Conservation (phyloP, 2,329 filamentous ascomycete species). For the Sphaerulina musiva region DNA sequence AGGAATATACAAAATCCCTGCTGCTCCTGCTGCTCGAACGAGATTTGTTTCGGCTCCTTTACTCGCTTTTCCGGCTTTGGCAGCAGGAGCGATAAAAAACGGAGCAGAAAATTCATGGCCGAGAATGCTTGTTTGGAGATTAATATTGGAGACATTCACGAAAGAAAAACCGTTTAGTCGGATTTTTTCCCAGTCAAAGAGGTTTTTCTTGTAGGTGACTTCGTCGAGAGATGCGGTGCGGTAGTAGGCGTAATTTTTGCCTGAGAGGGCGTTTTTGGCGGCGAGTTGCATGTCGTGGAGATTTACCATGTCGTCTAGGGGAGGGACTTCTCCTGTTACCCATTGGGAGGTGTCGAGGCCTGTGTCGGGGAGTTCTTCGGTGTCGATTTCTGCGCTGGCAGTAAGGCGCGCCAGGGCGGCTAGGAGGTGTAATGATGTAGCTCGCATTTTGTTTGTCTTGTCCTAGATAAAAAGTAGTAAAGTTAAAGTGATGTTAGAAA, state of each 20-base stretch:
- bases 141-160: slow-evolving; percentile 21
- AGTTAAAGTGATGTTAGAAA: not conserved
- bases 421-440: not conserved
- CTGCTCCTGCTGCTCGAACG: slow-evolving; percentile 46
- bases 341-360: slow-evolving; percentile 26
- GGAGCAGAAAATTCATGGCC: slow-evolving; percentile 73
- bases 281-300: slow-evolving; percentile 32
- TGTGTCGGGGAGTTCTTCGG: slow-evolving; percentile 28
- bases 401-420: slow-evolving; percentile 2
- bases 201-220: slow-evolving; percentile 27
- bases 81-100: slow-evolving; percentile 91
- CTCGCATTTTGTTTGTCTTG: slow-evolving; percentile 1
- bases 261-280: slow-evolving; percentile 42
- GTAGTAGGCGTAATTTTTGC: slow-evolving; percentile 36
- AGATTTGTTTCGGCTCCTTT: slow-evolving; percentile 51
- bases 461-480: no score
- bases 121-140: slow-evolving; percentile 69
- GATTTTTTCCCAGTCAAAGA: slow-evolving; percentile 27
- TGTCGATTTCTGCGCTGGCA: slow-evolving; percentile 22
- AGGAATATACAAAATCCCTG: slow-evolving; percentile 47
- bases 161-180: slow-evolving; percentile 27
- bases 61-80: slow-evolving; percentile 83
- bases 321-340: slow-evolving; percentile 23
- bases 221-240: slow-evolving; percentile 28
- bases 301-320: slow-evolving; percentile 24